These are phyloP conservation scores for Ophiostoma triangulosporum DNA, from an alignment of 2,329 filamentous ascomycete genomes.

Conservation along the genomic window DNA sequence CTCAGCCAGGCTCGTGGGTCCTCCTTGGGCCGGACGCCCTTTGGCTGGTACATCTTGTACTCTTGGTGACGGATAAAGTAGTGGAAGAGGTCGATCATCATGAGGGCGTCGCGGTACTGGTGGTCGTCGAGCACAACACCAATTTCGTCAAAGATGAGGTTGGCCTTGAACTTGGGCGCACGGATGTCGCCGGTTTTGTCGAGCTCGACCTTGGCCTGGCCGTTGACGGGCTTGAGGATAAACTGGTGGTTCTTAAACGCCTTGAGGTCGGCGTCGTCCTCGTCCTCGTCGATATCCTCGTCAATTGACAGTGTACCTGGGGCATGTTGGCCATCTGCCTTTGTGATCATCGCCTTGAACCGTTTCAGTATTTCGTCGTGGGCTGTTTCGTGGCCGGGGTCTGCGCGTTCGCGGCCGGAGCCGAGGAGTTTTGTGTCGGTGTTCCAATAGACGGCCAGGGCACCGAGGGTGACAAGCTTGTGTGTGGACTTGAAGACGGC, in stretches of 20 bases:
- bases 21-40: slow-evolving; percentile 66
- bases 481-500: slow-evolving; percentile 71
- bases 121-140: slow-evolving; percentile 95
- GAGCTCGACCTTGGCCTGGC: slow-evolving; percentile 85
- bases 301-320: slow-evolving; percentile 18
- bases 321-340: slow-evolving; percentile 26
- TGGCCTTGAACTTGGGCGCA: slow-evolving; percentile 76
- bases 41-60: slow-evolving; percentile 85
- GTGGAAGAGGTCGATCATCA: slow-evolving; percentile 97
- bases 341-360: slow-evolving; percentile 70
- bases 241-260: slow-evolving; percentile 57
- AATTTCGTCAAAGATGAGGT: slow-evolving; percentile 89
- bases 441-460: slow-evolving; percentile 94
- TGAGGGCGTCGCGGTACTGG: slow-evolving; percentile 91
- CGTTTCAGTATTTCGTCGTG: slow-evolving; percentile 66
- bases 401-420: slow-evolving; percentile 57
- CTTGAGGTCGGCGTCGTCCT: slow-evolving; percentile 31
- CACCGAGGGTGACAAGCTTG: slow-evolving; percentile 83
- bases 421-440: slow-evolving; percentile 80
- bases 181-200: slow-evolving; percentile 79
- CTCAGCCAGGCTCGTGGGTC: slow-evolving; percentile 84
- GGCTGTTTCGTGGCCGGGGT: slow-evolving; percentile 37
- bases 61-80: slow-evolving; percentile 97
- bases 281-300: slow-evolving; percentile 26
- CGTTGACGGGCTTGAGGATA: slow-evolving; percentile 90